Conservation (phyloP, 177 flowering plant species). For the Vitis hybrid region DNA sequence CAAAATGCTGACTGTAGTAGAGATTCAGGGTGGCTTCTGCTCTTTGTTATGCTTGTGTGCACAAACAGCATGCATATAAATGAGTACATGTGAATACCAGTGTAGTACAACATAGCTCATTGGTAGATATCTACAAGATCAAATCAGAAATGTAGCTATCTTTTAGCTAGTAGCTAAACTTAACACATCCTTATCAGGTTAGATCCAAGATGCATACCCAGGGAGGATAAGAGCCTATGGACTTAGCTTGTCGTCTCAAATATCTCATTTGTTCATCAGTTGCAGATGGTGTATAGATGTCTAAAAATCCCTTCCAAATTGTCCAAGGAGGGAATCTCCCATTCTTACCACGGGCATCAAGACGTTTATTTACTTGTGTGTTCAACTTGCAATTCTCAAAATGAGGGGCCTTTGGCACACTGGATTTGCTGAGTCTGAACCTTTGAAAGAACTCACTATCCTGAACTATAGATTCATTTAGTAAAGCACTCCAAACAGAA, state of each 20-base stretch:
- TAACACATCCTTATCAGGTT: not conserved
- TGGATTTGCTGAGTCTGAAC: conserved; percentile 25
- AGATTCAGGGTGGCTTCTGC: no score
- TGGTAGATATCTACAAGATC: no score
- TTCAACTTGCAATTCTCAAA: conserved; percentile 69
- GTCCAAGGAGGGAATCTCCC: conserved; percentile 75
- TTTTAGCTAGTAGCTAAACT: no score
- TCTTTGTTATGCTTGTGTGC: not conserved
- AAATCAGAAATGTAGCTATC: no score
- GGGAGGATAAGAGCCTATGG: conserved; percentile 79
- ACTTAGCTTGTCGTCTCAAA: conserved; percentile 19
- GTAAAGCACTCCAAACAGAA: conserved; percentile 57
- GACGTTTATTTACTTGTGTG: conserved; percentile 29
- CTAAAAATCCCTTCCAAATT: conserved; percentile 55
- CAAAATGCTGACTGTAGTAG: no score
- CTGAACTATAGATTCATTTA: conserved; percentile 27
- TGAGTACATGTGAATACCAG: not conserved
- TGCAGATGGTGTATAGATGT: conserved; percentile 23
- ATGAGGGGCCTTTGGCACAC: conserved; percentile 77
- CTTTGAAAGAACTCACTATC: conserved; percentile 19
- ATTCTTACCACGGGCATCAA: conserved; percentile 43
- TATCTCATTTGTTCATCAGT: conserved; percentile 27
- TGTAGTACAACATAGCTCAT: no score
- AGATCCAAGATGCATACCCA: conserved; percentile 64
- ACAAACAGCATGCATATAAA: not conserved